Conservation (phyloP, 108 stramenopile species). For the Conticribra weissflogii region DNA sequence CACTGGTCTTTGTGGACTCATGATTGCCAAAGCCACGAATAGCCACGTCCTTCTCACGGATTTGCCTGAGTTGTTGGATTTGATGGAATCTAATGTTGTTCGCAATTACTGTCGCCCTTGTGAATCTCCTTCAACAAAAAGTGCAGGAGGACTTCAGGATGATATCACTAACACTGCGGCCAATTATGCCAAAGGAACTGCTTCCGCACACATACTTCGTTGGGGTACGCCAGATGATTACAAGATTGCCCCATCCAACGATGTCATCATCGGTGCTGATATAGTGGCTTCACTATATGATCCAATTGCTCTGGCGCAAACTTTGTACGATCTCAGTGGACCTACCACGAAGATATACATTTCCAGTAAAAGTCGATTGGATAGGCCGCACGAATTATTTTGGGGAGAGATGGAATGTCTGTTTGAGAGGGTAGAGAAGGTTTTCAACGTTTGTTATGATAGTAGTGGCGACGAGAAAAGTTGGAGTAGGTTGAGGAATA, state of each 20-base stretch:
- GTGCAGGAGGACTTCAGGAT: too few species aligned
- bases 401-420: slow-evolving; percentile 54
- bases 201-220: slow-evolving; percentile 44
- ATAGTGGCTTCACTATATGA: slow-evolving; percentile 82
- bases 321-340: slow-evolving; percentile 61
- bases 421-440: slow-evolving; percentile 52
- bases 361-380: slow-evolving; percentile 62
- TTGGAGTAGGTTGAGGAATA: slow-evolving; percentile 62
- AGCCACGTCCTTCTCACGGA: slow-evolving; percentile 70
- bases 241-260: slow-evolving; percentile 48
- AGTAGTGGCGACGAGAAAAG: slow-evolving; percentile 3
- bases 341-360: slow-evolving; percentile 63
- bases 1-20: slow-evolving; percentile 72
- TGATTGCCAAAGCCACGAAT: slow-evolving; percentile 56
- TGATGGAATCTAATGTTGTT: slow-evolving; percentile 58
- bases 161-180: too few species aligned
- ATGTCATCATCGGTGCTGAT: slow-evolving; percentile 81
- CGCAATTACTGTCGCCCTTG: slow-evolving; percentile 35
- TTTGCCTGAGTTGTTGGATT: slow-evolving; percentile 60
- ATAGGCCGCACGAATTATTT: slow-evolving; percentile 59
- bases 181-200: slow-evolving; percentile 18
- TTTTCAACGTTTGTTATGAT: background rate
- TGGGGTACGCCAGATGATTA: slow-evolving; percentile 65
- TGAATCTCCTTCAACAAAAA: too few species aligned
- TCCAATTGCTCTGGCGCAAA: slow-evolving; percentile 65